Percentiles rank a stretch among this genome's conserved stretches.
phyloP scores from a whole-genome alignment of 306 rosid genomes.

The Ammopiptanthus mongolicus region DNA sequence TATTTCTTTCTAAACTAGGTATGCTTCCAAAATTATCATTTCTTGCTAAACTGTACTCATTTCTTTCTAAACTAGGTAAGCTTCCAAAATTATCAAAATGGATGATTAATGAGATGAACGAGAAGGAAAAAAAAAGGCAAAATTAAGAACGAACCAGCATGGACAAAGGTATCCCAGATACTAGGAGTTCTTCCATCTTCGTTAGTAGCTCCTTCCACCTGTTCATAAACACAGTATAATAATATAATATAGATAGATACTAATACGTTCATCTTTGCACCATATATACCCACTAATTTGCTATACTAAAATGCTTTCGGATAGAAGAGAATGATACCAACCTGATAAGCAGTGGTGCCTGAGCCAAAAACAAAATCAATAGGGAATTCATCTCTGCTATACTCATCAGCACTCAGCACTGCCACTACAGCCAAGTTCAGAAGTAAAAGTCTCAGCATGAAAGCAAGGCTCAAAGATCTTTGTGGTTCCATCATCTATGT shows the following conservation, averaged over 20 bases:
- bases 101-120: not conserved
- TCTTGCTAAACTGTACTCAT: no score
- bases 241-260: no score
- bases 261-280: not conserved
- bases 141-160: slow-evolving; percentile 26
- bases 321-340: not conserved
- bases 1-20: no score
- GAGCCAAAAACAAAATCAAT: slow-evolving; percentile 59
- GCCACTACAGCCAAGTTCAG: not conserved
- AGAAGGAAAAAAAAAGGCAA: not conserved
- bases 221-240: no score
- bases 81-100: not conserved
- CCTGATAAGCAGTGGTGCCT: slow-evolving; percentile 76
- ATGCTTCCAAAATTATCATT: not conserved
- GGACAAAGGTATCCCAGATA: slow-evolving; percentile 49
- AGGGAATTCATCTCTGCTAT: slow-evolving; percentile 60
- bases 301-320: not conserved
- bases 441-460: not conserved
- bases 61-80: no score
- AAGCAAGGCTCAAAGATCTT: not conserved
- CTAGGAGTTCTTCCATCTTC: slow-evolving; percentile 60
- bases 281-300: not conserved
- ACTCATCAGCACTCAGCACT: not conserved
- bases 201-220: slow-evolving; percentile 59
- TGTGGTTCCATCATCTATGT: not conserved